A percentile compares a stretch with the other conserved stretches of the same genome.
phyloP scores from a whole-genome alignment of 371 early-diverging fungal genomes.

The Lichtheimia hyalospora region DNA sequence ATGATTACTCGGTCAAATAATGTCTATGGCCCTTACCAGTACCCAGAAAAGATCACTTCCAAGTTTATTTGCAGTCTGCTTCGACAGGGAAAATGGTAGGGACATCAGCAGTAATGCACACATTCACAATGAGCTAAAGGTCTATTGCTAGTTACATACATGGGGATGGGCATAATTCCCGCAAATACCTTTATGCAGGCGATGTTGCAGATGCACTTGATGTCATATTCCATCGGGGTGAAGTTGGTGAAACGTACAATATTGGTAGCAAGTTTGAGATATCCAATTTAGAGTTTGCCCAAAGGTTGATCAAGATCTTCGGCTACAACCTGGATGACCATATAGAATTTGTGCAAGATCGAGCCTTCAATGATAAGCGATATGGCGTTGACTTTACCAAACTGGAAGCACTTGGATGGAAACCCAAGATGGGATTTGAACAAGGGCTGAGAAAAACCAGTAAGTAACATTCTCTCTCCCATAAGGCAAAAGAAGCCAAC shows the following conservation, averaged over 20 bases:
- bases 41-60: constrained; percentile 88
- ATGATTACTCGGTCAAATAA: constrained; percentile 87
- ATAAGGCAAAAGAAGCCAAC: not conserved
- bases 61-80: constrained; percentile 83
- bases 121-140: too few species aligned
- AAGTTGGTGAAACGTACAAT: constrained; percentile 78
- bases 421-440: constrained; percentile 62
- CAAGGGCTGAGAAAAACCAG: constrained; percentile 74
- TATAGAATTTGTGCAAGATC: constrained; percentile 74
- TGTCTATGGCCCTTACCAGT: constrained; percentile 86
- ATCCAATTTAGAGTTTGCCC: constrained; percentile 71
- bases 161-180: constrained; percentile 77
- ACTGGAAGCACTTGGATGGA: constrained; percentile 73
- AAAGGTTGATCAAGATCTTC: constrained; percentile 58
- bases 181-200: constrained; percentile 79
- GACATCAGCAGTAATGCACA: too few species aligned
- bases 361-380: constrained; percentile 80
- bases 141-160: constrained; percentile 79
- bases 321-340: constrained; percentile 41
- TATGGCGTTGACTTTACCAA: constrained; percentile 80
- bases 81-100: constrained; percentile 58
- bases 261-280: constrained; percentile 80
- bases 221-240: constrained; percentile 65
- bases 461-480: constrained; percentile 26
- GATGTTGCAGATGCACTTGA: constrained; percentile 81